These are phyloP conservation scores for Blastobotrys persicus DNA, from an alignment of 1,139 yeast species.

Conservation along the genomic window DNA sequence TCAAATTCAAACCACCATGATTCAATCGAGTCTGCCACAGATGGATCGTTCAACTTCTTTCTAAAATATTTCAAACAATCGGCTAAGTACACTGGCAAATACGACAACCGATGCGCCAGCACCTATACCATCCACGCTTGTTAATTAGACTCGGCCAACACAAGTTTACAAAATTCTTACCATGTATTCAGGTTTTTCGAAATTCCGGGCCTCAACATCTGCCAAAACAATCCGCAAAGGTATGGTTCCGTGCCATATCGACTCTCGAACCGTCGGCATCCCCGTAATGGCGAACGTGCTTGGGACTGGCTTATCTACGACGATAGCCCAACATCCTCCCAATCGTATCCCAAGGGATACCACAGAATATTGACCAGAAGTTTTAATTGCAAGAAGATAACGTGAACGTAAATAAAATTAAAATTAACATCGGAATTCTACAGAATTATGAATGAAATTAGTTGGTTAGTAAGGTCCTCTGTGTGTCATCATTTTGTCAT, in stretches of 20 bases:
- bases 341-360: too few species aligned
- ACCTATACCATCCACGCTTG: constrained; percentile 25
- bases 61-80: constrained; percentile 47
- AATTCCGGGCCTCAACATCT: constrained; percentile 32
- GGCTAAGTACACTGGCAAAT: constrained; percentile 52
- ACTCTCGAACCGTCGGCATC: constrained; percentile 34
- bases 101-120: constrained; percentile 49
- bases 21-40: constrained; percentile 34
- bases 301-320: too few species aligned
- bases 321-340: too few species aligned
- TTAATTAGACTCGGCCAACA: too few species aligned
- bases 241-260: constrained; percentile 57
- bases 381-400: too few species aligned
- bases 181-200: constrained; percentile 26
- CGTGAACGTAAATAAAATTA: too few species aligned
- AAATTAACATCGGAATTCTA: background rate
- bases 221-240: constrained; percentile 44
- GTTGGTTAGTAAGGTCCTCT: background rate
- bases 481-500: background rate
- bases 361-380: too few species aligned
- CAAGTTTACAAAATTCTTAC: constrained; percentile 13
- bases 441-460: background rate
- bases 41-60: constrained; percentile 39
- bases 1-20: constrained; percentile 70
- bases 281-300: too few species aligned